Percentiles rank a stretch among this genome's conserved stretches.
Evolutionary conservation across 2,329 filamentous ascomycete genomes (phyloP).

Genomic region (Bipolaris sorokiniana): DNA sequence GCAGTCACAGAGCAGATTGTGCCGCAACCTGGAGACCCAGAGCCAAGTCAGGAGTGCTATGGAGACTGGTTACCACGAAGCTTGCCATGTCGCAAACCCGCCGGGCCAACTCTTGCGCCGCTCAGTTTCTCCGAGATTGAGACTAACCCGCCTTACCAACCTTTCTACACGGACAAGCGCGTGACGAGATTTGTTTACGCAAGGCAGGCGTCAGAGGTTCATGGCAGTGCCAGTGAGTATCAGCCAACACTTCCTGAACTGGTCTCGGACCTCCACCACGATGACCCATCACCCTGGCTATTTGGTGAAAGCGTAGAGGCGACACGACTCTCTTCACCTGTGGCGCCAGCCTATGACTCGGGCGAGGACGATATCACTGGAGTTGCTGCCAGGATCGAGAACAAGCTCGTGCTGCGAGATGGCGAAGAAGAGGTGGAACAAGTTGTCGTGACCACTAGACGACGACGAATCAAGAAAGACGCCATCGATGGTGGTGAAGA

Average conservation of each 20-base stretch:
- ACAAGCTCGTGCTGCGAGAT: slow-evolving; percentile 57
- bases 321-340: slow-evolving; percentile 53
- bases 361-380: slow-evolving; percentile 56
- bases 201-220: slow-evolving; percentile 35
- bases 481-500: slow-evolving; percentile 66
- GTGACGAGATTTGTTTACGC: slow-evolving; percentile 76
- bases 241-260: slow-evolving; percentile 26
- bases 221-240: slow-evolving; percentile 35
- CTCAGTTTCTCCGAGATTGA: slow-evolving; percentile 82
- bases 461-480: slow-evolving; percentile 62
- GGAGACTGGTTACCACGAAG: slow-evolving; percentile 46
- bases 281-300: slow-evolving; percentile 55
- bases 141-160: slow-evolving; percentile 92
- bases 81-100: slow-evolving; percentile 34
- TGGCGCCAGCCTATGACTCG: slow-evolving; percentile 43
- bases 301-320: slow-evolving; percentile 60
- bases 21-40: slow-evolving; percentile 36
- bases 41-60: slow-evolving; percentile 31
- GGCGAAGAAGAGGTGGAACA: slow-evolving; percentile 70
- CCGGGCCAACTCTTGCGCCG: slow-evolving; percentile 53
- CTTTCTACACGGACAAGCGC: slow-evolving; percentile 89
- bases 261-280: slow-evolving; percentile 42
- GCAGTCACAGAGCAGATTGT: slow-evolving; percentile 39
- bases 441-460: slow-evolving; percentile 80
- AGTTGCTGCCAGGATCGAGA: slow-evolving; percentile 50